phyloP scores from a whole-genome alignment of 257 asterid species.

The Verbascum thapsus region DNA sequence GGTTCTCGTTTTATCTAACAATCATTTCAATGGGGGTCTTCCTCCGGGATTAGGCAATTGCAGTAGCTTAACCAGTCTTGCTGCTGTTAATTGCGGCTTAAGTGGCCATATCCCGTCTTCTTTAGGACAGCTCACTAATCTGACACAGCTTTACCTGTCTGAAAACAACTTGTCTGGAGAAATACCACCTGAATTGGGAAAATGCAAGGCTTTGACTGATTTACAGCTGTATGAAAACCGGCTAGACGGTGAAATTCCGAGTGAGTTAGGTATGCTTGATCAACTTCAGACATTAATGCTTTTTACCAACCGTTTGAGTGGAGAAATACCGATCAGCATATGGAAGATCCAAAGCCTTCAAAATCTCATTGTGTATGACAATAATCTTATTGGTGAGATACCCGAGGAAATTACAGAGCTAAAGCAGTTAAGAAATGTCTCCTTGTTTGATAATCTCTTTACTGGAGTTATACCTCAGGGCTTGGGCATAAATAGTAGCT shows the following conservation, averaged over 20 bases:
- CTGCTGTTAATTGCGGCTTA: conserved; percentile 54
- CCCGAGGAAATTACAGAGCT: conserved; percentile 63
- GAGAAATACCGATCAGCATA: conserved; percentile 63
- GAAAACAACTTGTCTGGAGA: conserved; percentile 60
- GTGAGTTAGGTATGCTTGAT: conserved; percentile 59
- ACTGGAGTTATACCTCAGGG: conserved; percentile 77
- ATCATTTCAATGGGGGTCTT: conserved; percentile 56
- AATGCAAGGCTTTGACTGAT: conserved; percentile 59
- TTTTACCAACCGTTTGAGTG: conserved; percentile 59
- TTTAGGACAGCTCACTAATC: conserved; percentile 54
- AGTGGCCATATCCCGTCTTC: conserved; percentile 73
- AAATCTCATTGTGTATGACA: conserved; percentile 53
- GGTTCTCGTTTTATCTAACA: conserved; percentile 50
- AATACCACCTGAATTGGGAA: conserved; percentile 77
- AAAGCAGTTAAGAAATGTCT: conserved; percentile 54
- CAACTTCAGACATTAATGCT: conserved; percentile 47
- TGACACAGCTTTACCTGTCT: conserved; percentile 55
- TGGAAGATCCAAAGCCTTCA: conserved; percentile 72
- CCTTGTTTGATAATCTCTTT: conserved; percentile 59
- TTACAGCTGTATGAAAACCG: conserved; percentile 52
- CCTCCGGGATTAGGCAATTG: conserved; percentile 68
- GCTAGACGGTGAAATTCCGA: conserved; percentile 64
- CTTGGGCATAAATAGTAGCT: conserved; percentile 70
- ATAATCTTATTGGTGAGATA: conserved; percentile 71
- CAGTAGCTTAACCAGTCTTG: conserved; percentile 45